Conservation (phyloP, 257 asterid species). For the Solanum verrucosum region DNA sequence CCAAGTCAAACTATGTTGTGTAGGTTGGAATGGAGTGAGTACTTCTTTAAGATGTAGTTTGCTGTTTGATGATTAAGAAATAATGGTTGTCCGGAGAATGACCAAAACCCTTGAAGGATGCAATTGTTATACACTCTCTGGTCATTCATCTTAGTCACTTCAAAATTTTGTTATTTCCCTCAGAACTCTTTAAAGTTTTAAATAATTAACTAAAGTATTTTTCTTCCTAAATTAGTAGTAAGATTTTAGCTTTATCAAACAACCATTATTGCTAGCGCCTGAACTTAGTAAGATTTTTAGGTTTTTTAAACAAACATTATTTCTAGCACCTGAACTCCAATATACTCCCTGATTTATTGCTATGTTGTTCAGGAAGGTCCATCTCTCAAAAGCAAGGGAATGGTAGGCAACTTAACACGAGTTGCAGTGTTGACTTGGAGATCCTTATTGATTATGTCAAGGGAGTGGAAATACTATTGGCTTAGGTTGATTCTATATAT, state of each 20-base stretch:
- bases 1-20: background rate
- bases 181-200: background rate
- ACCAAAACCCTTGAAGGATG: background rate
- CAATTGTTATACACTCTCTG: background rate
- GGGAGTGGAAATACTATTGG: constrained; percentile 99
- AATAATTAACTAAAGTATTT: background rate
- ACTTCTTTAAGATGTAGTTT: background rate
- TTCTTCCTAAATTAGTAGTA: background rate
- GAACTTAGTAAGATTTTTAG: background rate
- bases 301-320: background rate
- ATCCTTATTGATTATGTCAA: constrained; percentile 91
- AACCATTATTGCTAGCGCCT: background rate
- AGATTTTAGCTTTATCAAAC: background rate
- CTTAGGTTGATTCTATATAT: constrained; percentile 77
- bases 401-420: constrained; percentile 46
- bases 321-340: background rate
- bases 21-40: background rate
- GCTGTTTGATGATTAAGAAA: background rate
- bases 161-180: background rate
- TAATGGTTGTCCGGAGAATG: background rate
- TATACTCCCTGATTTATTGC: background rate
- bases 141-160: background rate
- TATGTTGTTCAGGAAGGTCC: constrained; percentile 71
- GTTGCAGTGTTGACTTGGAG: constrained; percentile 90
- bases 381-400: constrained; percentile 80